Evolutionary conservation across 345 rosid species (phyloP), one percentile per base, ranked within the genome.

Genomic region (Hibiscus syriacus): DNA sequence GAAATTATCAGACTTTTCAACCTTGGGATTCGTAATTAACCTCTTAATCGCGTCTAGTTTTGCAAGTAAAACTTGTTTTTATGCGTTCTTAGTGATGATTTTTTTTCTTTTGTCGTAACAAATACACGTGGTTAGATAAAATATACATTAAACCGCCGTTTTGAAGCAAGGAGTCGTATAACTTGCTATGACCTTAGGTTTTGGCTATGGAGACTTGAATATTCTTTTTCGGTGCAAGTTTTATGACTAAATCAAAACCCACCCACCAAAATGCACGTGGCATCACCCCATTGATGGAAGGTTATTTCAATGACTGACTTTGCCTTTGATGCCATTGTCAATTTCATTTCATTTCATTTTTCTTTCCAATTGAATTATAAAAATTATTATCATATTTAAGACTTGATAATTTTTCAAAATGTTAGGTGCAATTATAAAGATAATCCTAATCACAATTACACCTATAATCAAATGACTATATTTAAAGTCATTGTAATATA

Each of bases 251-350:
- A 66, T 73, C 78, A 67, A 71, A 66, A 16, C 43, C 19, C 7
- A 19, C 58, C 68, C 29, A 17, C 52, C 58, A 19, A 76, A 55
- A 20, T 69, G 70, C 54, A 70, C 63, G 59, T 22, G 8, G 27
- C 55, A 9, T 52, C 27, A 52, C 26, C 8, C 10, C 23, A 8
- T 20, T 26, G 75, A 9, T 16, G 5, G 45, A 7, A 55, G 73
- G 55, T 22, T 70, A 72, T 78, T n/a, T 78, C 66, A 55, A 58
- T 53, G 19, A 45, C 71, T 77, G 80, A 78, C 76, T 50, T 52
- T 22, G 13, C 19, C 25, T 45, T 34, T 48, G 2, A 27, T 16
- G 70, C 41, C 72, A 8, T 64, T 61, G 59, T 69, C 74, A 65
- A 50, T 45, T 66, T 73, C 77, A 43, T 20, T 59, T 67, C 43